phyloP scores from a whole-genome alignment of 768 basidiomycete genomes.

The Lactarius hatsudake region DNA sequence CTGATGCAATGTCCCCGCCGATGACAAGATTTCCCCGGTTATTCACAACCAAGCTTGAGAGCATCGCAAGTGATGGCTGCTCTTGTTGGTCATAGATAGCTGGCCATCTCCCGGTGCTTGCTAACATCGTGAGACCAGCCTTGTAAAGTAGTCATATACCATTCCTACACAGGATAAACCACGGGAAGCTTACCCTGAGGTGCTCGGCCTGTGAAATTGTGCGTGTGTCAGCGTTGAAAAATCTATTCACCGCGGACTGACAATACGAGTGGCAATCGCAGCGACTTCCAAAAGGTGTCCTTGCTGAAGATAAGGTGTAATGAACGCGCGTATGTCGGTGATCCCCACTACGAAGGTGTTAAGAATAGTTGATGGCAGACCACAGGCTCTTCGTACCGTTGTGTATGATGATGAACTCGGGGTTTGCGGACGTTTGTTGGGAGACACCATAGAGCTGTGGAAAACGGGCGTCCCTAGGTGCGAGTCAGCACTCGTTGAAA shows the following conservation, averaged over 20 bases:
- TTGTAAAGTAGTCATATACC: not conserved
- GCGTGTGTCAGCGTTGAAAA: not conserved
- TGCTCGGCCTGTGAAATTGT: conserved; percentile 3
- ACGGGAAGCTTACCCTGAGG: not conserved
- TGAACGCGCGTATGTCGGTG: conserved; percentile 14
- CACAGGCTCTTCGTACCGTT: not conserved
- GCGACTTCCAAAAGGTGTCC: conserved; percentile 20
- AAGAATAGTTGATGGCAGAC: not conserved
- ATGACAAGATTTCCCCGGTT: conserved; percentile 21
- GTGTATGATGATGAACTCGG: conserved; percentile 9
- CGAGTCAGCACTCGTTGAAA: not conserved
- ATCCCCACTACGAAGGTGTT: conserved; percentile 8
- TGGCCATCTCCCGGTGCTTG: conserved; percentile 9
- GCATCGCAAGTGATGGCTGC: conserved; percentile 16
- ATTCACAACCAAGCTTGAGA: conserved; percentile 18
- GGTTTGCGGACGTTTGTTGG: conserved; percentile 5
- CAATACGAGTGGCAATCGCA: conserved; percentile 15
- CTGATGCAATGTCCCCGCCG: conserved; percentile 11
- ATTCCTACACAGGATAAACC: not conserved
- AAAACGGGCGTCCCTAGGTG: conserved; percentile 15
- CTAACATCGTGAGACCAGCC: conserved; percentile 15
- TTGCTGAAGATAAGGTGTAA: conserved; percentile 8
- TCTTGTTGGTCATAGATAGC: conserved; percentile 10
- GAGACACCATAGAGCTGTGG: conserved; percentile 16
- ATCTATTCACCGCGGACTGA: conserved; percentile 5